Conservation (phyloP, 192 early-diverging fungal species). For the Podila minutissima region DNA sequence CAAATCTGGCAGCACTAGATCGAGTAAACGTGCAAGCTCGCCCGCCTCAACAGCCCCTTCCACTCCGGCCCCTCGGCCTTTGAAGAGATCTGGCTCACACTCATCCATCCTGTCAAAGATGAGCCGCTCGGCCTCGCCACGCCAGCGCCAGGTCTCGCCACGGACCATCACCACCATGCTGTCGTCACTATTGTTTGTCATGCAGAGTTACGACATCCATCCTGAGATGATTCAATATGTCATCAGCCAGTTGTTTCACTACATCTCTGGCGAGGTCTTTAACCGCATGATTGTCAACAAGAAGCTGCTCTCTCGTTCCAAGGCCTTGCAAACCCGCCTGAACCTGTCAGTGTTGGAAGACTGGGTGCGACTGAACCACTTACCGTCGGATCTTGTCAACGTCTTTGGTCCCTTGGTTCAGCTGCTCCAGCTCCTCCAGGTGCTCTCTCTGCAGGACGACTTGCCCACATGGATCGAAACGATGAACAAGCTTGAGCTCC, state of each 20-base stretch:
- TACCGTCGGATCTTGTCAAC: slow-evolving; percentile 43
- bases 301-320: slow-evolving; percentile 77
- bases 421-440: slow-evolving; percentile 87
- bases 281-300: slow-evolving; percentile 84
- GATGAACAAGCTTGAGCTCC: slow-evolving; percentile 65
- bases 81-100: slow-evolving; percentile 1
- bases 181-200: slow-evolving; percentile 67
- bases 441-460: slow-evolving; percentile 74
- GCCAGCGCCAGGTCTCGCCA: slow-evolving; percentile 62
- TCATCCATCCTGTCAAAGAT: slow-evolving; percentile 10
- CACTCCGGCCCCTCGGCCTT: slow-evolving; percentile 1
- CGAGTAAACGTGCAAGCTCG: slow-evolving; percentile 27
- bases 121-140: slow-evolving; percentile 21
- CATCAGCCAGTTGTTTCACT: slow-evolving; percentile 81
- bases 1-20: slow-evolving; percentile 21
- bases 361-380: slow-evolving; percentile 78
- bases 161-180: slow-evolving; percentile 76
- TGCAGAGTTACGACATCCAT: slow-evolving; percentile 81
- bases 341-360: slow-evolving; percentile 84
- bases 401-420: slow-evolving; percentile 78
- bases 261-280: slow-evolving; percentile 80
- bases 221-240: slow-evolving; percentile 74
- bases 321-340: slow-evolving; percentile 85
- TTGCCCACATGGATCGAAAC: slow-evolving; percentile 80
- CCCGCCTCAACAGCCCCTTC: background rate